Evolutionary conservation across 768 basidiomycete genomes (phyloP).

Genomic region (Termitomyces sp.): DNA sequence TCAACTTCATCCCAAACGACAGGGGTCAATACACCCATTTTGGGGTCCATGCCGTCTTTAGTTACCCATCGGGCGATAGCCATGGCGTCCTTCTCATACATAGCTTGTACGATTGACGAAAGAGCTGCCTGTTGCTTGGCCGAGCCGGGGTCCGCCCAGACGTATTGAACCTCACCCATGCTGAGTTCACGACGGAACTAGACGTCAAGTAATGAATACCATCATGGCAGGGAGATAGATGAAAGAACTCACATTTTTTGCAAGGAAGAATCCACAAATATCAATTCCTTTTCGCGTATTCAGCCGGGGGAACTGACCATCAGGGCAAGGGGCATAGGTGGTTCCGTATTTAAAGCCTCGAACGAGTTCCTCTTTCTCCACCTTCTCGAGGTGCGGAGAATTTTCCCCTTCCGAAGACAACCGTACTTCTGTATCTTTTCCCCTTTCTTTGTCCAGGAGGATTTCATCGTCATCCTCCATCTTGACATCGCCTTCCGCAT

Average conservation of each 20-base stretch:
- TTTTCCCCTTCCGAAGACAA: slow-evolving; percentile 26
- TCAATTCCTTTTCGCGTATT: slow-evolving; percentile 83
- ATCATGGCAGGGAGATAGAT: background rate
- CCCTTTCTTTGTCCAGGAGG: slow-evolving; percentile 19
- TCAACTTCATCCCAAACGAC: slow-evolving; percentile 62
- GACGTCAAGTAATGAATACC: background rate
- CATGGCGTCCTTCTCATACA: slow-evolving; percentile 58
- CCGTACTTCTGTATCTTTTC: slow-evolving; percentile 17
- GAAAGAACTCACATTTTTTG: slow-evolving; percentile 46
- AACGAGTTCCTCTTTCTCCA: slow-evolving; percentile 76
- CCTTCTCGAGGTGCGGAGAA: slow-evolving; percentile 38
- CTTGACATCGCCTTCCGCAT: slow-evolving; percentile 35
- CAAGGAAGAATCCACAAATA: slow-evolving; percentile 77
- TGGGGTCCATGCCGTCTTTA: slow-evolving; percentile 70
- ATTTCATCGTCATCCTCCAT: slow-evolving; percentile 31
- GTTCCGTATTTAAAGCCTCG: slow-evolving; percentile 88
- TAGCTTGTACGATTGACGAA: slow-evolving; percentile 82
- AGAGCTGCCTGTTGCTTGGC: slow-evolving; percentile 77
- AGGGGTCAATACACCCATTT: slow-evolving; percentile 78
- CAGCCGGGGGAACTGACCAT: slow-evolving; percentile 74
- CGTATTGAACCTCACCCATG: slow-evolving; percentile 82
- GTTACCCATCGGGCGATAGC: slow-evolving; percentile 84
- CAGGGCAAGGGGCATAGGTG: slow-evolving; percentile 81
- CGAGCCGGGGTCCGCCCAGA: slow-evolving; percentile 70
- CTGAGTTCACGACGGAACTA: slow-evolving; percentile 80